A percentile compares a stretch with the other conserved stretches of the same genome.
Evolutionary conservation across 352 stramenopile genomes (phyloP).

Genomic region (Phytophthora ohioensis): DNA sequence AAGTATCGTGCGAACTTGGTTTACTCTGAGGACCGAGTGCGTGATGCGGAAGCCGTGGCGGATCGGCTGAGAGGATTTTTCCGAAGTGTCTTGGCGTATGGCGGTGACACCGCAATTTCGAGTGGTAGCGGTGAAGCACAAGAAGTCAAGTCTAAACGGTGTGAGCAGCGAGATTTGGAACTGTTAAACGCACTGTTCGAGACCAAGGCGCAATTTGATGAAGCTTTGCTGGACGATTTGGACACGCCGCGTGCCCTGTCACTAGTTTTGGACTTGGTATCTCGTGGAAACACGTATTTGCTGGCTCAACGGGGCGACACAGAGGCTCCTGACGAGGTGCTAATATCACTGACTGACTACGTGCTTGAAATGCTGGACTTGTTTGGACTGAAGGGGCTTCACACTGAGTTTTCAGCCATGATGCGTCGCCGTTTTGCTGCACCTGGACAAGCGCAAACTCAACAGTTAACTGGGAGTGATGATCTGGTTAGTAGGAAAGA

Average conservation of each 20-base stretch:
- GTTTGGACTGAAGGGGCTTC: constrained; percentile 69
- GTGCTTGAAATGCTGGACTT: constrained; percentile 76
- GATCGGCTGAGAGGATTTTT: constrained; percentile 78
- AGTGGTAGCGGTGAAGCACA: neutral
- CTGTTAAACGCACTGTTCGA: constrained; percentile 64
- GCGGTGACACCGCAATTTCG: constrained; percentile 26
- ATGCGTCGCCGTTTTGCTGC: constrained; percentile 40
- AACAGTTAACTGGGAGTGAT: constrained; percentile 7
- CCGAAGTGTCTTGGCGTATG: constrained; percentile 58
- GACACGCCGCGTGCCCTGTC: constrained; percentile 85
- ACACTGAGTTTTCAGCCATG: constrained; percentile 58
- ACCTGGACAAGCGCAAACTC: constrained; percentile 30
- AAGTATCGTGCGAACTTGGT: constrained; percentile 87
- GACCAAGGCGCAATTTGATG: constrained; percentile 62
- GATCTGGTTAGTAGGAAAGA: constrained; percentile 33
- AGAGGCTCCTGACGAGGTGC: constrained; percentile 60
- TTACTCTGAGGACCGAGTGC: constrained; percentile 81
- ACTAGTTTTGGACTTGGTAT: constrained; percentile 77
- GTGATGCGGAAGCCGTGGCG: constrained; percentile 61
- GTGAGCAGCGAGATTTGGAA: constrained; percentile 58
- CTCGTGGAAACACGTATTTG: constrained; percentile 67
- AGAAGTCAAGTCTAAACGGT: constrained; percentile 51
- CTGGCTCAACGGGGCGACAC: constrained; percentile 38
- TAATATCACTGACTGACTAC: constrained; percentile 64
- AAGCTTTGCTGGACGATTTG: constrained; percentile 87